Conservation (phyloP, 495 filamentous ascomycete species). For the Podospora comata region DNA sequence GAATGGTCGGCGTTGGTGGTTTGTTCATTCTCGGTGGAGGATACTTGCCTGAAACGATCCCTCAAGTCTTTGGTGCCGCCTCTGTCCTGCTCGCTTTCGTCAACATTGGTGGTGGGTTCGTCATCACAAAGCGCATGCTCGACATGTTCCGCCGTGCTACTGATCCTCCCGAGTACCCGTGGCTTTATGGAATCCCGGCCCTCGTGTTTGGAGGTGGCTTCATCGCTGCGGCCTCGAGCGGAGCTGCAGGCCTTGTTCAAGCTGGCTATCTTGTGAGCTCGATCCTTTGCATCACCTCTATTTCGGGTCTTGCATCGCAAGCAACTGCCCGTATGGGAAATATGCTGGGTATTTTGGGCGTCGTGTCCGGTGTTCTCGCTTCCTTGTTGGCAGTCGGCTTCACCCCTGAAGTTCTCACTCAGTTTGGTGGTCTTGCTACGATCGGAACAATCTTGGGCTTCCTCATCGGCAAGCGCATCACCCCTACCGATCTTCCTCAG, state of each 20-base stretch:
- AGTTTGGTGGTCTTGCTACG: conserved; percentile 68
- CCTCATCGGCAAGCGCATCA: conserved; percentile 76
- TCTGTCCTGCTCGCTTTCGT: conserved; percentile 79
- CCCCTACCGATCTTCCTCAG: conserved; percentile 75
- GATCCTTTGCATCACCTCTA: conserved; percentile 69
- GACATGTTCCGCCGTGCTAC: conserved; percentile 83
- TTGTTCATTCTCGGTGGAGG: conserved; percentile 79
- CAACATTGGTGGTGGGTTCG: conserved; percentile 78
- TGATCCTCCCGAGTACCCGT: conserved; percentile 78
- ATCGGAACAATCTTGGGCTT: conserved; percentile 60
- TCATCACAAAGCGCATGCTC: conserved; percentile 85
- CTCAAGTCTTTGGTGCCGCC: conserved; percentile 68
- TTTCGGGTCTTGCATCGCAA: conserved; percentile 72
- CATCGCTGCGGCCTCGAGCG: conserved; percentile 68
- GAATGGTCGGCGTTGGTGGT: conserved; percentile 80
- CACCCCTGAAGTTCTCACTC: conserved; percentile 63
- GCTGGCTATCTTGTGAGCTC: conserved; percentile 78
- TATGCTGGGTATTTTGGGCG: conserved; percentile 75
- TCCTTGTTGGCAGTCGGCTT: conserved; percentile 77
- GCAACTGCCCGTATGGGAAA: conserved; percentile 75
- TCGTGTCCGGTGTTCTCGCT: conserved; percentile 71
- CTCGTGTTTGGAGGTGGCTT: conserved; percentile 73
- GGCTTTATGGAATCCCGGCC: conserved; percentile 74
- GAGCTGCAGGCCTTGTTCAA: conserved; percentile 75
- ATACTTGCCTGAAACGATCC: conserved; percentile 68